Evolutionary conservation across 495 filamentous ascomycete species (phyloP).

Genomic region (Letharia columbiana): DNA sequence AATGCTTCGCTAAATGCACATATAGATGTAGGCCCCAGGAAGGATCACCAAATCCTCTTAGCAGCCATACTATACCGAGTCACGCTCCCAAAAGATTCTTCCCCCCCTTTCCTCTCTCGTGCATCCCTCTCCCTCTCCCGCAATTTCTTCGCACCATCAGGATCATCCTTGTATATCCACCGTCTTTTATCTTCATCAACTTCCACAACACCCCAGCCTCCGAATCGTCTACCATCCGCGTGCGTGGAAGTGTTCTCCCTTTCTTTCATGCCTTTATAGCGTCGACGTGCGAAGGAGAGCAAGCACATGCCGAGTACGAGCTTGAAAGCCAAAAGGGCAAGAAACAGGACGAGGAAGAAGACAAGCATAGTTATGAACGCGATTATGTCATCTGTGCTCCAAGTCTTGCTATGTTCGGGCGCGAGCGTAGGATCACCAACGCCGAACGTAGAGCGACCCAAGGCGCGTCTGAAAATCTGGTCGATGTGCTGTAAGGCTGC

Average conservation of each 20-base stretch:
- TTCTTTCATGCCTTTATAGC: slow-evolving; percentile 73
- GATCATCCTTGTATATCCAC: slow-evolving; percentile 82
- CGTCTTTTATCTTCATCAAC: slow-evolving; percentile 78
- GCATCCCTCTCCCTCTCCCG: slow-evolving; percentile 69
- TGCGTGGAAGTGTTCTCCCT: slow-evolving; percentile 41
- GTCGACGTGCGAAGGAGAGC: slow-evolving; percentile 50
- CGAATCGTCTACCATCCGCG: slow-evolving; percentile 49
- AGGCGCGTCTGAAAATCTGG: slow-evolving; percentile 34
- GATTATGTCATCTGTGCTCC: slow-evolving; percentile 53
- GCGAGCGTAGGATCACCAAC: slow-evolving; percentile 5
- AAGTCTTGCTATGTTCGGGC: neutral
- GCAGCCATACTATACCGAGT: slow-evolving; percentile 86
- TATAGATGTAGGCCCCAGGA: neutral
- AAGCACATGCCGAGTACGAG: slow-evolving; percentile 47
- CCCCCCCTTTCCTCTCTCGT: slow-evolving; percentile 54
- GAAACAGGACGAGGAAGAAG: slow-evolving; percentile 29
- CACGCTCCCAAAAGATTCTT: slow-evolving; percentile 56
- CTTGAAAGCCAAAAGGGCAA: slow-evolving; percentile 42
- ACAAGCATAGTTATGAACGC: slow-evolving; percentile 38
- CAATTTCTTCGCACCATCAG: slow-evolving; percentile 55
- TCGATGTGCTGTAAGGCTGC: slow-evolving; percentile 65
- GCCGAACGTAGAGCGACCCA: slow-evolving; percentile 22
- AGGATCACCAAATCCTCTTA: slow-evolving; percentile 77
- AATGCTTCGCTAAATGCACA: slow-evolving; percentile 13
- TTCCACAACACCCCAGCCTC: slow-evolving; percentile 59